Conservation (phyloP, 306 rosid species). For the Datisca glomerata region DNA sequence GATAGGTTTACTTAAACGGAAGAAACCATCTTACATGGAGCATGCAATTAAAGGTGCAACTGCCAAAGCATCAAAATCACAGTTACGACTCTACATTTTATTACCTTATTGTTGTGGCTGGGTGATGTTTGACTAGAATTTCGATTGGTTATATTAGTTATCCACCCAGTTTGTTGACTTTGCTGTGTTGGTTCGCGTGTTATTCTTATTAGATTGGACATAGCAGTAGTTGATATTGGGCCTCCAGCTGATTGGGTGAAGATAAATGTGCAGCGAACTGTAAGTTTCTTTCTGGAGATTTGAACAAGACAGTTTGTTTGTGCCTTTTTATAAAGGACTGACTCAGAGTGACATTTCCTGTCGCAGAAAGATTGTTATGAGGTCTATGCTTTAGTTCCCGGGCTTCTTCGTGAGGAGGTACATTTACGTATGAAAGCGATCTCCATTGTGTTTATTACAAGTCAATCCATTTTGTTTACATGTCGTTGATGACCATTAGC, state of each 20-base stretch:
- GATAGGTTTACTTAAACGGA: slow-evolving; percentile 73
- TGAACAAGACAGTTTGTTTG: background rate
- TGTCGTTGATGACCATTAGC: too few relatives aligned
- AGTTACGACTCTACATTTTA: slow-evolving; percentile 45
- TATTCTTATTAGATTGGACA: slow-evolving; percentile 62
- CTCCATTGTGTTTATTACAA: too few relatives aligned
- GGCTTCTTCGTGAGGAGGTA: slow-evolving; percentile 98
- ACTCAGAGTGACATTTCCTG: slow-evolving; percentile 10
- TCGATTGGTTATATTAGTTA: background rate
- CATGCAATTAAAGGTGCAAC: slow-evolving; percentile 60
- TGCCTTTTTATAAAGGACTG: background rate
- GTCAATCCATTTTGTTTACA: too few relatives aligned
- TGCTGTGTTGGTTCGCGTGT: slow-evolving; percentile 14
- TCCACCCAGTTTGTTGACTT: slow-evolving; percentile 11
- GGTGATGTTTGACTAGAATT: slow-evolving; percentile 4
- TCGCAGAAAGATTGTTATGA: slow-evolving; percentile 95
- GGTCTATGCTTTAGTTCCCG: slow-evolving; percentile 96
- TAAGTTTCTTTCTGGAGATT: slow-evolving; percentile 28
- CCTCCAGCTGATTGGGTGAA: slow-evolving; percentile 99
- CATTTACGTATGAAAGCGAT: too few relatives aligned
- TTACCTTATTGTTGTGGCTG: too few relatives aligned
- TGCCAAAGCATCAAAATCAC: slow-evolving; percentile 65
- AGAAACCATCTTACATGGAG: slow-evolving; percentile 68
- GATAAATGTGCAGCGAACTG: slow-evolving; percentile 88
- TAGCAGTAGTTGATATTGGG: slow-evolving; percentile 70